Conservation (phyloP, 2,329 filamentous ascomycete species). For the Colletotrichum gloeosporioides region DNA sequence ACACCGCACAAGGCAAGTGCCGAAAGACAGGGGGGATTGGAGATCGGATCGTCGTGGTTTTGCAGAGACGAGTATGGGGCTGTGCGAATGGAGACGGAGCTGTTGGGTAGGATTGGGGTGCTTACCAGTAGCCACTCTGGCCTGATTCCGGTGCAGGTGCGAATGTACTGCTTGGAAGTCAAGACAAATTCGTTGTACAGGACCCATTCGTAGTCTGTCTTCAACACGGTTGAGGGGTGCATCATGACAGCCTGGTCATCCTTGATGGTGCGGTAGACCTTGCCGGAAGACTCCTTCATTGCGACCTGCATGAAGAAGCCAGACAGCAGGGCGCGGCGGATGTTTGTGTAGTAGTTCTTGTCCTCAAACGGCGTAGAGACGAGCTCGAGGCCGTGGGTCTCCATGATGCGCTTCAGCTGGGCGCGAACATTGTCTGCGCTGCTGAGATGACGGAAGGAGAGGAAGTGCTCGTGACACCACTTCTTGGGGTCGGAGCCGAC, state of each 20-base stretch:
- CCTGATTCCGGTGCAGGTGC: constrained; percentile 89
- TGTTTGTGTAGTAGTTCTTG: constrained; percentile 98
- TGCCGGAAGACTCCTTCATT: constrained; percentile 86
- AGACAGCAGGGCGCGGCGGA: constrained; percentile 86
- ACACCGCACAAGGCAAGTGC: neutral
- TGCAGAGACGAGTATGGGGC: neutral
- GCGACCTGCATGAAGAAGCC: constrained; percentile 99
- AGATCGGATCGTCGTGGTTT: neutral
- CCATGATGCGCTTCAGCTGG: constrained; percentile 96
- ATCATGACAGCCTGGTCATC: constrained; percentile 93
- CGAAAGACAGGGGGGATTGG: neutral
- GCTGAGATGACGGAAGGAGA: constrained; percentile 85
- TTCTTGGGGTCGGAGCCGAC: constrained; percentile 74
- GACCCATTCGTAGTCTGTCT: constrained; percentile 93
- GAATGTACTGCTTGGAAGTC: constrained; percentile 97
- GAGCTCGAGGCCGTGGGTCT: constrained; percentile 84
- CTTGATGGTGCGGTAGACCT: constrained; percentile 94
- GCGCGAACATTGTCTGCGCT: constrained; percentile 93
- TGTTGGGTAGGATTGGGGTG: neutral
- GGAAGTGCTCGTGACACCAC: constrained; percentile 97
- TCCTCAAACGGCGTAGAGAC: constrained; percentile 89
- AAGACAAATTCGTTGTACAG: constrained; percentile 98
- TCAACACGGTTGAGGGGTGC: constrained; percentile 90
- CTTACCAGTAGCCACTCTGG: constrained; percentile 93
- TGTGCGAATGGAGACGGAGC: neutral